Evolutionary conservation across 371 early-diverging fungal genomes (phyloP), one percentile per base, ranked within the genome.

Genomic region (Encephalitozoon cuniculi): DNA sequence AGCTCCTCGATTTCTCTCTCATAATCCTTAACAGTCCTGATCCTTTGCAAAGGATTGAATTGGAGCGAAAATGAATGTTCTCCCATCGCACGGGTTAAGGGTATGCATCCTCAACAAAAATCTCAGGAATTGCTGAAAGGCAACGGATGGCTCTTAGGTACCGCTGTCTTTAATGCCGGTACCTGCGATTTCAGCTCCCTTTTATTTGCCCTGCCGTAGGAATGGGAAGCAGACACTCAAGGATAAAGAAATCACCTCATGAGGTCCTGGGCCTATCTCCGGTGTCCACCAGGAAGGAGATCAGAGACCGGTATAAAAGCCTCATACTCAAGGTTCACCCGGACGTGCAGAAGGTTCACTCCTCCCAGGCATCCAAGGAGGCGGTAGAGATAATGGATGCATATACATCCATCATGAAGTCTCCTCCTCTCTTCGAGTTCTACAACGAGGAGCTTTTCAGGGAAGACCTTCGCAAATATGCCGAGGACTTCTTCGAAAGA

Each of bases 11-110:
- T 71, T 52, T 83, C 83, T 2, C 25, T 43, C 63, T 83, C 83
- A 65, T 83, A 83, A 11, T 83, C 76, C 53, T 78, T 78, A 28
- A 80, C 72, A 1, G 80, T 67, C 70, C 76, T 83, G 32, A 80
- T 43, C 46, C 78, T 78, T 4, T 54, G 37, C 32, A 80, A 49
- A 28, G 80, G 74, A 64, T 83, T 79, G 53, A 83, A 83, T 15
- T 77, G 71, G 12, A 80, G 32, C 15, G 80, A 77, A 69, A 83
- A 83, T 26, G 80, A 80, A 34, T 37, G 59, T 34, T 79, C 63
- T 25, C 65, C 79, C 79, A 79, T 79, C 34, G 15, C 39, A 68
- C 26, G 23, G 43, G 18, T 30, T 28, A 59, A 59, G 59, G 59
- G 59, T 59, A 32, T 37, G 6, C 59, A 28, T n/a, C 49, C 49